Percentiles rank a stretch among this genome's conserved stretches.
Conservation (phyloP, 2,329 filamentous ascomycete species). For the Talaromyces pinophilus region DNA sequence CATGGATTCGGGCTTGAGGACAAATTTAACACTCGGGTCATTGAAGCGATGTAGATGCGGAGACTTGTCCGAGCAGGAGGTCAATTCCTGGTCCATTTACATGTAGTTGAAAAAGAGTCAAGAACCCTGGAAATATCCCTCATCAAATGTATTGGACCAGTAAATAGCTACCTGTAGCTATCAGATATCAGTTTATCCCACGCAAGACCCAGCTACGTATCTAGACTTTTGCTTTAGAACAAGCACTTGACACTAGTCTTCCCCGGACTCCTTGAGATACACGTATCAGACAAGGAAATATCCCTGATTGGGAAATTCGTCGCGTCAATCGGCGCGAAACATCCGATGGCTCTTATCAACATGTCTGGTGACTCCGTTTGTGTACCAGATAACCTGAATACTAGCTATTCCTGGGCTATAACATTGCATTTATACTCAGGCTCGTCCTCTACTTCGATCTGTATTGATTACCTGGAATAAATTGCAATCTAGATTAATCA, state of each 20-base stretch:
- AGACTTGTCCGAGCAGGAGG: not conserved
- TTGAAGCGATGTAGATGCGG: not conserved
- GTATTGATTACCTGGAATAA: not conserved
- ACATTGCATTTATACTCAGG: not conserved
- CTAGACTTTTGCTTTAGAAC: not conserved
- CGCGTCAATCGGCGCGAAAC: not conserved
- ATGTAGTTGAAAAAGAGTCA: not conserved
- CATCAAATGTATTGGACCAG: not conserved
- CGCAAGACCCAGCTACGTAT: not conserved
- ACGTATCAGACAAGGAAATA: not conserved
- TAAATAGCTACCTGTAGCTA: not conserved
- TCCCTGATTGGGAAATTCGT: not conserved
- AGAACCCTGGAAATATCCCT: not conserved
- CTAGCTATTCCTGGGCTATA: not conserved
- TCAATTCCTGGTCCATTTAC: not conserved
- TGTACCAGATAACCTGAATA: not conserved
- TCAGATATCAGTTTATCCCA: not conserved
- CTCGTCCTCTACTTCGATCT: not conserved
- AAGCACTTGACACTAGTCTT: not conserved
- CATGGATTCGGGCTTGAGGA: not conserved
- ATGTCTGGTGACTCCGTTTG: not conserved
- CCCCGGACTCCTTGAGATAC: not conserved
- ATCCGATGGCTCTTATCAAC: not conserved
- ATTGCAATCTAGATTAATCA: not conserved
- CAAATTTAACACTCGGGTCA: not conserved